Evolutionary conservation across 2,329 filamentous ascomycete species (phyloP), one percentile per base, ranked within the genome.

Genomic region (Ustulina deusta): DNA sequence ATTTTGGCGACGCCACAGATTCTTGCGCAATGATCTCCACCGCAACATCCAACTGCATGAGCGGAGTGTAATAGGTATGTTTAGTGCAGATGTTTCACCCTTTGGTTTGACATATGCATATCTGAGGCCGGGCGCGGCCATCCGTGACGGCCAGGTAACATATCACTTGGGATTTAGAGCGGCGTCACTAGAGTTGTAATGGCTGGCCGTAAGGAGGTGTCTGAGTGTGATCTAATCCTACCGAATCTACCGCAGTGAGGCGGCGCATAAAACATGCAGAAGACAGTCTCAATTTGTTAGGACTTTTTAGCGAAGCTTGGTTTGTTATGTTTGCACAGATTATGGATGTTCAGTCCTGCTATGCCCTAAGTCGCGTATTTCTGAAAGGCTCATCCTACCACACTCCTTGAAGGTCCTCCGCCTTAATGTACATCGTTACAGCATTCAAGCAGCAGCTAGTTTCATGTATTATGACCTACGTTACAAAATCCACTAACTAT

Each of bases 91-190:
- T 25, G 10, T 40, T 10, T 20, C 52, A n/a, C 27, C 3, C 9
- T 38, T 22, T 17, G n/a, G 13, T 25, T 36, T 29, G 46, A 63
- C 20, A 48, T 17, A 48, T 36, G 25, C 44, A 40, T 54, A 49
- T 61, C 42, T 63, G 44, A 58, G 61, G 51, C 46, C 29, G 36
- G n/a, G n/a, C n/a, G 46, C 61, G 13, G 44, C 60, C 20, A 51
- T 49, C 60, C 48, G 25, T 49, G 15, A 13, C 15, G 27, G 46
- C 55, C 46, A 25, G 22, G 42, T 22, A 22, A 29, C n/a, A 29
- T 27, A 27, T 29, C 36, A 29, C 3, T 32, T 56, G n/a, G 10
- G 13, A 5, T 29, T n/a, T 32, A 17, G 13, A 2, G 20, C 27
- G 27, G 15, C 29, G 25, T 44, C 25, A 15, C 56, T 36, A 1